Evolutionary conservation across 495 filamentous ascomycete genomes (phyloP).

Genomic region (Penicillium waksmanii): DNA sequence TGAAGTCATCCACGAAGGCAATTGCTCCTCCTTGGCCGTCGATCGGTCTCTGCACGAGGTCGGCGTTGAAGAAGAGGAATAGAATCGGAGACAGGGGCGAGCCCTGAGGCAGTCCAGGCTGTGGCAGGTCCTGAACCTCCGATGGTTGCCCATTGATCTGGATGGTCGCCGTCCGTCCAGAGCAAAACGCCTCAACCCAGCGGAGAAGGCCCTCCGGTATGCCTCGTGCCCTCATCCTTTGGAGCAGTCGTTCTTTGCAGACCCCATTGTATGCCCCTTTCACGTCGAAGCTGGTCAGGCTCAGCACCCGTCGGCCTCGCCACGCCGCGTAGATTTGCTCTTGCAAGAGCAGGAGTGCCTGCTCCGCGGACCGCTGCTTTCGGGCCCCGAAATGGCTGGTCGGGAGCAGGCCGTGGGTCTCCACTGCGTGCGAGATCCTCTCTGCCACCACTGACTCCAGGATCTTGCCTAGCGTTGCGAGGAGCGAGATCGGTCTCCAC

Average conservation of each 20-base stretch:
- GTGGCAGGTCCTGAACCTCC: constrained; percentile 15
- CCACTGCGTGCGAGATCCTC: constrained; percentile 31
- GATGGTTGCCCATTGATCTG: constrained; percentile 21
- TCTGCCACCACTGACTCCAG: constrained; percentile 34
- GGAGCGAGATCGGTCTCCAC: constrained; percentile 35
- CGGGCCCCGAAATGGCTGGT: constrained; percentile 13
- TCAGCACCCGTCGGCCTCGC: constrained; percentile 22
- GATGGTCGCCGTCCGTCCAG: constrained; percentile 20
- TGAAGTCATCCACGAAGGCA: constrained; percentile 32
- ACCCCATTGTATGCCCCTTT: constrained; percentile 49
- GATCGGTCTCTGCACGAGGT: constrained; percentile 30
- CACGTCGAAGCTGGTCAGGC: constrained; percentile 45
- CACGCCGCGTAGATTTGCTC: constrained; percentile 34
- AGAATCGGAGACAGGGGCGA: constrained; percentile 38
- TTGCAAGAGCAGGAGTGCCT: constrained; percentile 30
- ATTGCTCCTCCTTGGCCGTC: constrained; percentile 21
- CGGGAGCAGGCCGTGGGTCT: constrained; percentile 21
- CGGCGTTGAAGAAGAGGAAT: constrained; percentile 36
- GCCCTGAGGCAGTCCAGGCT: constrained; percentile 33
- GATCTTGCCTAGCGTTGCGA: constrained; percentile 34
- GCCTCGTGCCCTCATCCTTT: constrained; percentile 35
- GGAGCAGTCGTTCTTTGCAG: constrained; percentile 33
- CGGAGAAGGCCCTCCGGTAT: constrained; percentile 33
- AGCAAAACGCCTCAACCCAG: constrained; percentile 40
- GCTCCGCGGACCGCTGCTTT: constrained; percentile 18